Evolutionary conservation across 345 rosid species (phyloP).

Genomic region (Cochlearia excelsa): DNA sequence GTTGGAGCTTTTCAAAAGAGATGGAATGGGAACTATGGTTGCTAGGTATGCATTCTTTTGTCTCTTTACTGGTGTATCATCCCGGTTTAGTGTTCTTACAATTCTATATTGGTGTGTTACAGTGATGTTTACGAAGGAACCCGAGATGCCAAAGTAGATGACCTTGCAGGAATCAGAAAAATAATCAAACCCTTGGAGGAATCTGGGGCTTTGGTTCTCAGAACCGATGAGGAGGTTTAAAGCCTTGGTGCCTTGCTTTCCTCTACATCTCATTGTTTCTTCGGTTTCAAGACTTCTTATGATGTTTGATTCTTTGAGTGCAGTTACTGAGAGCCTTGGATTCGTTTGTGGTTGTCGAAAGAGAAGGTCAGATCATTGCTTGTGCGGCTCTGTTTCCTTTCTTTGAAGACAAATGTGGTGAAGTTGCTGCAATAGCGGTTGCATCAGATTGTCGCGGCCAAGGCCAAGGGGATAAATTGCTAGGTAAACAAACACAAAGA

Average conservation of each 20-base stretch:
- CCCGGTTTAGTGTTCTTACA: not conserved
- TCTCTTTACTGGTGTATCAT: not conserved
- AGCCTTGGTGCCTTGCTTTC: not conserved
- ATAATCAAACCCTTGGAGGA: conserved; percentile 70
- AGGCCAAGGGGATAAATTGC: conserved; percentile 91
- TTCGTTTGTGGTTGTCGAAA: conserved; percentile 69
- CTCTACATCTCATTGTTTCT: not conserved
- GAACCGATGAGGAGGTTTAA: conserved; percentile 79
- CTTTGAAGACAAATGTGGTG: conserved; percentile 79
- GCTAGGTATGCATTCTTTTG: conserved; percentile 57
- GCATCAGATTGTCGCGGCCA: conserved; percentile 90
- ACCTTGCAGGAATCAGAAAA: conserved; percentile 70
- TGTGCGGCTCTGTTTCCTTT: conserved; percentile 88
- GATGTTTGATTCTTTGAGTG: conserved; percentile 51
- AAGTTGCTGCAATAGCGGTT: conserved; percentile 85
- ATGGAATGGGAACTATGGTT: conserved; percentile 98
- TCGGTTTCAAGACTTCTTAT: not conserved
- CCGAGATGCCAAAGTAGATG: conserved; percentile 64
- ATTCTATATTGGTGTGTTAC: not conserved
- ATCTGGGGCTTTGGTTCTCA: conserved; percentile 58
- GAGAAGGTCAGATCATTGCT: conserved; percentile 86
- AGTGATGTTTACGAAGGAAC: conserved; percentile 94
- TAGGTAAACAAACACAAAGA: conserved; percentile 47
- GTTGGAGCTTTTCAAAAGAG: conserved; percentile 89
- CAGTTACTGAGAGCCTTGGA: conserved; percentile 65